Evolutionary conservation across 805 yeast genomes (phyloP).

Genomic region (Candida rishiriensis): DNA sequence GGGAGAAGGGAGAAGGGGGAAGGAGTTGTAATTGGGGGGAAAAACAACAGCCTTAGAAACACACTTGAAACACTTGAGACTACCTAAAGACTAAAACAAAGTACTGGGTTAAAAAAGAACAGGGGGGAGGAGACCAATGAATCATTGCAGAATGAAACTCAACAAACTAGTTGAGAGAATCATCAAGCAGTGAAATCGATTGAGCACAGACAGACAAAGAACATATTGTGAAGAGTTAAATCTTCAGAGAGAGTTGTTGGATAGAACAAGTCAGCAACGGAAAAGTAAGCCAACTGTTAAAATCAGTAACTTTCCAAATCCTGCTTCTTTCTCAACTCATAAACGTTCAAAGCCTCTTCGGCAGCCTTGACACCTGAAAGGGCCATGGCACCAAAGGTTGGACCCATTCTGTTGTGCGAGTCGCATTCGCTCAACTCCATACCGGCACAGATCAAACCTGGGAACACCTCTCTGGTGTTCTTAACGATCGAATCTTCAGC

Average conservation of each 20-base stretch:
- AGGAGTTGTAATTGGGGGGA: too few relatives aligned
- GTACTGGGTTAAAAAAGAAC: neutral
- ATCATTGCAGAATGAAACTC: neutral
- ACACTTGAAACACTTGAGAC: too few relatives aligned
- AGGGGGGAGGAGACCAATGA: neutral
- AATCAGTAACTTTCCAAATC: slow-evolving; percentile 16
- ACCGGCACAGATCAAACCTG: slow-evolving; percentile 64
- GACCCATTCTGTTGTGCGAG: slow-evolving; percentile 80
- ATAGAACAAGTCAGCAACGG: neutral
- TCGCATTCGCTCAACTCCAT: slow-evolving; percentile 78
- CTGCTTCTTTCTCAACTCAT: slow-evolving; percentile 27
- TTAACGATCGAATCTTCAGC: slow-evolving; percentile 76
- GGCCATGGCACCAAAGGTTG: slow-evolving; percentile 80
- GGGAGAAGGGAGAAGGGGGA: too few relatives aligned
- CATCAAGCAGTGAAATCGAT: neutral
- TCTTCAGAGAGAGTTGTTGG: neutral
- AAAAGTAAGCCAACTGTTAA: neutral
- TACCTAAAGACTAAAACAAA: too few relatives aligned
- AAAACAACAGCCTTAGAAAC: too few relatives aligned
- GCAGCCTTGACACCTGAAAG: slow-evolving; percentile 78
- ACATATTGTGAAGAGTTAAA: slow-evolving; percentile 3
- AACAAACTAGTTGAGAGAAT: neutral
- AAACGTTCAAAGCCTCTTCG: slow-evolving; percentile 36
- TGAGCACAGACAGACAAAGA: slow-evolving; percentile 18
- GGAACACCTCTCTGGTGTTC: slow-evolving; percentile 59